phyloP scores from a whole-genome alignment of 2,329 filamentous ascomycete genomes.

The Penicillium italicum region DNA sequence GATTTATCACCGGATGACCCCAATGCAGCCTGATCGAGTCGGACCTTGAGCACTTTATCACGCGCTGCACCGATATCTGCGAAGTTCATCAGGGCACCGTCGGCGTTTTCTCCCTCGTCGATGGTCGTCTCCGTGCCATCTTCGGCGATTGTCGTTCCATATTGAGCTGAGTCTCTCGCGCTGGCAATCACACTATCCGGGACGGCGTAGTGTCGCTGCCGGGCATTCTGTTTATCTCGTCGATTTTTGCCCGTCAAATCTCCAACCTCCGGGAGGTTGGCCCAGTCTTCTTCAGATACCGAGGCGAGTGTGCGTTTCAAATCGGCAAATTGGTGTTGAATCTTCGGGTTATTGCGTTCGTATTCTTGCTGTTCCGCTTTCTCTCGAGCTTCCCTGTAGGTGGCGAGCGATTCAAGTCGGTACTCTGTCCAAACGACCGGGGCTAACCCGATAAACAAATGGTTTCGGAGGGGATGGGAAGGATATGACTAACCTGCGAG shows the following conservation, averaged over 20 bases:
- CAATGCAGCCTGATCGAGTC: constrained; percentile 81
- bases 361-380: constrained; percentile 88
- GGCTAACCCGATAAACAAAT: constrained; percentile 64
- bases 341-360: constrained; percentile 96
- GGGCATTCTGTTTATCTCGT: constrained; percentile 74
- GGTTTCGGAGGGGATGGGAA: constrained; percentile 37
- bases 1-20: constrained; percentile 65
- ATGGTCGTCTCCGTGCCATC: constrained; percentile 60
- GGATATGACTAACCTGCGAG: constrained; percentile 69
- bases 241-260: constrained; percentile 94
- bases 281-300: constrained; percentile 95
- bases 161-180: constrained; percentile 72
- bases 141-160: constrained; percentile 84
- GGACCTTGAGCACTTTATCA: constrained; percentile 93
- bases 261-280: constrained; percentile 88
- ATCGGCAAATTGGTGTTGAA: constrained; percentile 95
- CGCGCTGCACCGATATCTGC: constrained; percentile 93
- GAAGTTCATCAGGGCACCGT: constrained; percentile 97
- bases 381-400: constrained; percentile 87
- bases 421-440: constrained; percentile 67
- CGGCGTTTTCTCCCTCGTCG: constrained; percentile 49
- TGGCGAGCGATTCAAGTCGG: constrained; percentile 63
- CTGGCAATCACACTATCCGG: constrained; percentile 92
- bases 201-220: constrained; percentile 89
- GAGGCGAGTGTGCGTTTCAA: constrained; percentile 84